Evolutionary conservation across 495 filamentous ascomycete species (phyloP), one percentile per base, ranked within the genome.

Genomic region (Xylaria telfairii): DNA sequence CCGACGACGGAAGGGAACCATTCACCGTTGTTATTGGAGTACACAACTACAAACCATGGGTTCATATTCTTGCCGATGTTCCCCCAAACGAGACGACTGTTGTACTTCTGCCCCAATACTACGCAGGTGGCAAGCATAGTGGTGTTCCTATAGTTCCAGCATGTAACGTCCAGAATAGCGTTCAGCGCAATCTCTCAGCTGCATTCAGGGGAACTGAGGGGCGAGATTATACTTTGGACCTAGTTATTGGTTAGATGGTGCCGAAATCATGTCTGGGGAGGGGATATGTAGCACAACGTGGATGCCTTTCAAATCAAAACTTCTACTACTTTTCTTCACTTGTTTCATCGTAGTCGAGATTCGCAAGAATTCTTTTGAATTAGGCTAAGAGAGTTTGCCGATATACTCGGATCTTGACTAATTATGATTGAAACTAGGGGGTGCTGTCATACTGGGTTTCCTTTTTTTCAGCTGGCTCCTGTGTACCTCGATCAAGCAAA

Each of bases 151-250:
- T 64, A 30, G 41, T 64, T 7, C 39, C 61, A 9, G 21, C 61
- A 26, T 64, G 61, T 21, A 47, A 26, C 15, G 41, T 47, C 15
- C 21, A 30, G 4, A 64, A 64, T n/a, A 64, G 61, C 17, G 61
- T 9, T 17, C 39, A 32, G 5, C 61, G 61, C 61, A 64, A 41
- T 44, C 15, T 64, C 9, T 88, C 85, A 79, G 61, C 61, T 46
- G 28, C 61, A 2, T 47, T 64, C 41, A 32, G 24, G 5, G 39
- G 15, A 7, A 46, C 61, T 4, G 61, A 64, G 39, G 61, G 61
- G 26, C 41, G 41, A 5, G 26, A 64, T n/a, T 64, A 64, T 47
- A 46, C 39, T 5, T 47, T 64, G 24, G 61, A 64, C 17, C 12
- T 64, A 47, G 7, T n/a, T 12, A 64, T 64, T n/a, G 61, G 41